Conservation (phyloP, 1,284 basidiomycete genomes). For the Ceratobasidium sp. region DNA sequence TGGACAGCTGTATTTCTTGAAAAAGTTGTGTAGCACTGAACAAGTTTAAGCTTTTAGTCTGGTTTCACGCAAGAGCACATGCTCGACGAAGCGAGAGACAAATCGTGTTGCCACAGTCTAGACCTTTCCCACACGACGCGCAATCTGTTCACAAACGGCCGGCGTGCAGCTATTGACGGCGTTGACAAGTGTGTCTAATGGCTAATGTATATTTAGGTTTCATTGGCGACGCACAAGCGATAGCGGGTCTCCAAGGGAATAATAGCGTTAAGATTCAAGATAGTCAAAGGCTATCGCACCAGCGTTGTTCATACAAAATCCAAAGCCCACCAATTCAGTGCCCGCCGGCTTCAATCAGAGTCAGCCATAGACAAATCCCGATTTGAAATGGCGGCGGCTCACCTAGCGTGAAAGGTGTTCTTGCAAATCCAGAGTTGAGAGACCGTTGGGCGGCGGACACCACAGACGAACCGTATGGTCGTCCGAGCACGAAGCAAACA, state of each 20-base stretch:
- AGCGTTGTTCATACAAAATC: slow-evolving; percentile 4
- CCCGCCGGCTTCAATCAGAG: background rate
- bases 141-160: background rate
- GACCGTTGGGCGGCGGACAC: slow-evolving; percentile 58
- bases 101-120: background rate
- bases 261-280: slow-evolving; percentile 33
- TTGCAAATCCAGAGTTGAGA: slow-evolving; percentile 13
- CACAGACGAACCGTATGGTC: slow-evolving; percentile 86
- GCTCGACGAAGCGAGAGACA: background rate
- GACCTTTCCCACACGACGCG: background rate
- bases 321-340: background rate
- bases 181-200: slow-evolving; percentile 15
- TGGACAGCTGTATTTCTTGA: slow-evolving; percentile 18
- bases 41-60: slow-evolving; percentile 12
- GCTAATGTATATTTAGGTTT: slow-evolving; percentile 28
- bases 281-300: background rate
- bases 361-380: background rate
- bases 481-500: slow-evolving; percentile 95
- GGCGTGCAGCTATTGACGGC: background rate
- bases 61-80: slow-evolving; percentile 8
- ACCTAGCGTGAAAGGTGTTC: slow-evolving; percentile 17
- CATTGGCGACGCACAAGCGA: slow-evolving; percentile 11
- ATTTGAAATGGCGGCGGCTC: slow-evolving; percentile 7
- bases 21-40: slow-evolving; percentile 10
- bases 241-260: slow-evolving; percentile 24